Evolutionary conservation across 495 filamentous ascomycete genomes (phyloP).

Genomic region (Bacidia gigantensis): DNA sequence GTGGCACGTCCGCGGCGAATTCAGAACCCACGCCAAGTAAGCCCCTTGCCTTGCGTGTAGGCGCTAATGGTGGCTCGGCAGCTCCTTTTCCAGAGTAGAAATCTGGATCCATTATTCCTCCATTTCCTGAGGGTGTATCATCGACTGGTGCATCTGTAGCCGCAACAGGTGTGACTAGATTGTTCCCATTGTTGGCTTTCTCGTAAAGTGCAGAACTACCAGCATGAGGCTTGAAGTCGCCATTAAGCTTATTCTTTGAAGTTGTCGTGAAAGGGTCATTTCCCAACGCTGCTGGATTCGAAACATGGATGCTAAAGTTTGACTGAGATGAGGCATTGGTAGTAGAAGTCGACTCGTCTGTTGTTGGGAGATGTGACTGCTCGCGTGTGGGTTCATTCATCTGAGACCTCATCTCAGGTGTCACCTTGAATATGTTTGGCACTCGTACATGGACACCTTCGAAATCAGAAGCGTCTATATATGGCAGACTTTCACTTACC

Average conservation of each 20-base stretch:
- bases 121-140: constrained; percentile 24
- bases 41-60: constrained; percentile 45
- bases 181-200: constrained; percentile 39
- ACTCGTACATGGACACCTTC: constrained; percentile 62
- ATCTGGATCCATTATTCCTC: constrained; percentile 5
- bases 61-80: constrained; percentile 54
- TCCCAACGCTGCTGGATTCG: constrained; percentile 18
- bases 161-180: constrained; percentile 18
- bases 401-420: constrained; percentile 45
- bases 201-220: constrained; percentile 42
- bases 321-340: constrained; percentile 30
- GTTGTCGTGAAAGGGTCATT: constrained; percentile 34
- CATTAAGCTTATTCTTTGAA: constrained; percentile 27
- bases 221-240: constrained; percentile 28
- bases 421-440: constrained; percentile 74
- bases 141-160: constrained; percentile 20
- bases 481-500: constrained; percentile 30
- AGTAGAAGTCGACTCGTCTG: constrained; percentile 15
- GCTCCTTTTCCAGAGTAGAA: constrained; percentile 11
- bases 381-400: constrained; percentile 29
- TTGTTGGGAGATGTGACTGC: constrained; percentile 26
- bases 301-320: constrained; percentile 29
- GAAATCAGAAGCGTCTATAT: constrained; percentile 19
- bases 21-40: constrained; percentile 39
- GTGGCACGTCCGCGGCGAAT: constrained; percentile 43